Base-by-base conservation (phyloP, 345 rosid species). In the Heritiera littoralis region DNA sequence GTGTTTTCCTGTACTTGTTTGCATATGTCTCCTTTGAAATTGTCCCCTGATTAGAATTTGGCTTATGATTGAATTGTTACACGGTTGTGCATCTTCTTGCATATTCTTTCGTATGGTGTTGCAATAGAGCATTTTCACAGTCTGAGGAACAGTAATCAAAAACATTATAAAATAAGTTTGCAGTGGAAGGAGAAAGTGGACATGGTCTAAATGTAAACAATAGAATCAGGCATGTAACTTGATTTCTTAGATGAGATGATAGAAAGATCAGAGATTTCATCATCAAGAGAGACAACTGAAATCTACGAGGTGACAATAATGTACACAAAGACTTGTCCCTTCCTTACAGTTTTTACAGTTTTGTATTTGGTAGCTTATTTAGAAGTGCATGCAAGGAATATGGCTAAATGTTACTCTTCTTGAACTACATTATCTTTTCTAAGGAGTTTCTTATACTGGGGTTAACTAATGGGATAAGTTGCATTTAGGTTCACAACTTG, bases 231-330 rank as follows among this genome's bases (percentile, higher is more conserved):
- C 4, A 1, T 28, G 41, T 28, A 30, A 51, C 23, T 12, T 30
- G 13, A 28, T 49, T 30, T 71, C 20, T 71, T 51, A 30, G 59
- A 32, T 51, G 75, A 71, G 20, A 54, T 5, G 7, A n/a, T 67
- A 49, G 75, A 30, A 28, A 7, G 75, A 49, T 71, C 59, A 49
- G n/a, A 30, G 58, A 70, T 70, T 49, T 43, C 72, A 66, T 30
- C 18, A 65, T 18, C 72, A 43, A 43, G 51, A 66, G 51, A 66
- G 30, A 54, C 15, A 67, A 67, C 54, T n/a, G 6, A 43, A 67
- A 65, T 38, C 38, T 65, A 35, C 0, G 46, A 65, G n/a, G 30
- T 9, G 15, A 45, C 2, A 67, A n/a, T 43, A 67, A n/a, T 45
- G 51, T 3, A 43, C 0, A 49, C 59, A 7, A n/a, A 7, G 60